These are phyloP conservation scores for Skeletonema costatum DNA, from an alignment of 108 stramenopile genomes.

Conservation along the genomic window DNA sequence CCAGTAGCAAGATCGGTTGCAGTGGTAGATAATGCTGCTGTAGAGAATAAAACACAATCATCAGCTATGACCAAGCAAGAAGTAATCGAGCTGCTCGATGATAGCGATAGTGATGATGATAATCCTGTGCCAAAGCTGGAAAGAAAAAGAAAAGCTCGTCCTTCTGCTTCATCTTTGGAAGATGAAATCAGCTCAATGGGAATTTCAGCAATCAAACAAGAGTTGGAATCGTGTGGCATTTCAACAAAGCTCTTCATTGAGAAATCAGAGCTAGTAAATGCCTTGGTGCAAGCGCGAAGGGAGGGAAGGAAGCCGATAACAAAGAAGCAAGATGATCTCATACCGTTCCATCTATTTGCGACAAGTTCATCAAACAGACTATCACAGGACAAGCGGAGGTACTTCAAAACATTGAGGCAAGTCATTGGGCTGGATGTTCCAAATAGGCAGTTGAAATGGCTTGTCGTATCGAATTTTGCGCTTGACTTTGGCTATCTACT, in stretches of 20 bases:
- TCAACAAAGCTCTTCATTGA: not conserved
- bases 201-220: not conserved
- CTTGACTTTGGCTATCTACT: constrained; percentile 64
- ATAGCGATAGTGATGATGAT: not conserved
- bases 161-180: not conserved
- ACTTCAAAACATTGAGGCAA: constrained; percentile 64
- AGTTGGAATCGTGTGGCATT: not conserved
- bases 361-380: constrained; percentile 9
- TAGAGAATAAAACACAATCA: not conserved
- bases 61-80: not conserved
- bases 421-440: constrained; percentile 56
- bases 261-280: not conserved
- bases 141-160: constrained; percentile 1
- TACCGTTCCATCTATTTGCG: constrained; percentile 24
- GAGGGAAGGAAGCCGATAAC: not conserved
- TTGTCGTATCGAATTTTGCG: constrained; percentile 65
- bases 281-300: not conserved
- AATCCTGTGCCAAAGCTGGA: not conserved
- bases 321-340: constrained; percentile 1
- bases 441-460: constrained; percentile 49
- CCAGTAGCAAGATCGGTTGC: not conserved
- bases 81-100: constrained; percentile 1
- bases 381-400: not conserved
- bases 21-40: not conserved
- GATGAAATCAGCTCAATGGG: not conserved